Evolutionary conservation across 176 grass and related monocot species (phyloP).

Genomic region (Elaeis guineensis): DNA sequence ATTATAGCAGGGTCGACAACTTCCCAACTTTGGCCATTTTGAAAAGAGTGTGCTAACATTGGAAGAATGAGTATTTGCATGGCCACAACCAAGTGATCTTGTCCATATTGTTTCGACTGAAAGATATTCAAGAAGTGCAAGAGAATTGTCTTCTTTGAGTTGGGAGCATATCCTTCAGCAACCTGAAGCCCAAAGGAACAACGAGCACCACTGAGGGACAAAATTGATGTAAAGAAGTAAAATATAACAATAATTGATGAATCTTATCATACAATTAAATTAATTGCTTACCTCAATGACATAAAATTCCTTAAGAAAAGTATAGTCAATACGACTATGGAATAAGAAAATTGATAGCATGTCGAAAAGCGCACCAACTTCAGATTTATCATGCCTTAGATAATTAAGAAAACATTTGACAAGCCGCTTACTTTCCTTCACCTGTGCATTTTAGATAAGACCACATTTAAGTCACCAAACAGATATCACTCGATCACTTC

Average conservation of each 20-base stretch:
- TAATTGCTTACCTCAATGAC: conserved; percentile 71
- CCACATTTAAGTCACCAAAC: no score
- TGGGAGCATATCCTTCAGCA: conserved; percentile 84
- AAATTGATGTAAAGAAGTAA: not conserved
- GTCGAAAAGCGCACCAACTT: conserved; percentile 95
- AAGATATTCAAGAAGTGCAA: conserved; percentile 88
- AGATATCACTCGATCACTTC: no score
- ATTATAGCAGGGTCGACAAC: conserved; percentile 81
- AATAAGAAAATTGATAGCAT: conserved; percentile 99
- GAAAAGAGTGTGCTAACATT: conserved; percentile 98
- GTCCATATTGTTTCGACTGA: conserved; percentile 84
- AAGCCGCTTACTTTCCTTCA: conserved; percentile 97
- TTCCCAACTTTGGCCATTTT: conserved; percentile 95
- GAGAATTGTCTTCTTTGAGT: conserved; percentile 87
- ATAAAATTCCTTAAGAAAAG: conserved; percentile 96
- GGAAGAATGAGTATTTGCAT: conserved; percentile 99
- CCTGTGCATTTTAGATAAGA: conserved; percentile 31
- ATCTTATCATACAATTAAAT: no score
- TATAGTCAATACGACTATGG: conserved; percentile 92
- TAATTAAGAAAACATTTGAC: conserved; percentile 99
- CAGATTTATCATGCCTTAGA: conserved; percentile 68
- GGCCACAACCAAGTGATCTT: conserved; percentile 96
- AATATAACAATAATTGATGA: no score
- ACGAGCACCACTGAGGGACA: not conserved
- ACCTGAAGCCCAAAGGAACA: conserved; percentile 34